These are phyloP conservation scores for Dissophora ornata DNA, from an alignment of 192 early-diverging fungal genomes.

Conservation along the genomic window DNA sequence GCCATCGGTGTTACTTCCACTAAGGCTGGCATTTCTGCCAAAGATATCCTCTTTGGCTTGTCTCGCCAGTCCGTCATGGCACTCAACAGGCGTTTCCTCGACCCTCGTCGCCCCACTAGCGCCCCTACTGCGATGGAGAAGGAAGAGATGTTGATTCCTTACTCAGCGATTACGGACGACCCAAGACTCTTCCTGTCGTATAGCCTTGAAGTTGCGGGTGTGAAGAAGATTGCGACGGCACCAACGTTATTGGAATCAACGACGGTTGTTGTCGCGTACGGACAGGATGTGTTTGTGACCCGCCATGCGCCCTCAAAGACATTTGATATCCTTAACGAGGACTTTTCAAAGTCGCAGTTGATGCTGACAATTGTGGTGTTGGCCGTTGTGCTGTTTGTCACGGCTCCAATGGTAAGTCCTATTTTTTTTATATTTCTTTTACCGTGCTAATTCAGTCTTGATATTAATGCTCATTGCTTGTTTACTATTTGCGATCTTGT, in stretches of 20 bases:
- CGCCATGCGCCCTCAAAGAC: constrained; percentile 85
- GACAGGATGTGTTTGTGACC: constrained; percentile 91
- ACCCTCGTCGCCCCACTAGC: constrained; percentile 81
- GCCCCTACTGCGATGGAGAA: constrained; percentile 83
- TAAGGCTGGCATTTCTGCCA: constrained; percentile 83
- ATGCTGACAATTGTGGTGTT: constrained; percentile 86
- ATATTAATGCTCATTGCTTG: neutral
- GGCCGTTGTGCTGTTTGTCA: constrained; percentile 76
- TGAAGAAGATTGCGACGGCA: constrained; percentile 73
- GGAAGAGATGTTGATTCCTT: constrained; percentile 88
- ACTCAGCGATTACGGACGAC: constrained; percentile 80
- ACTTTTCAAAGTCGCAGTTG: constrained; percentile 90
- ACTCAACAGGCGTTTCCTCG: constrained; percentile 78
- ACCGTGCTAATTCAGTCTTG: neutral
- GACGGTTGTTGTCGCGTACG: constrained; percentile 87
- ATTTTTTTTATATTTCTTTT: neutral
- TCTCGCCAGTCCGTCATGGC: constrained; percentile 57
- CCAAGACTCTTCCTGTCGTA: constrained; percentile 84
- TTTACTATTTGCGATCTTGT: constrained; percentile 1
- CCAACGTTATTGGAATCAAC: constrained; percentile 94
- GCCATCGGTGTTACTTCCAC: constrained; percentile 90
- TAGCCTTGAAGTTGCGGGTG: constrained; percentile 70
- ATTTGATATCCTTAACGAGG: constrained; percentile 94
- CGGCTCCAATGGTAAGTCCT: constrained; percentile 75
- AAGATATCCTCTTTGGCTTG: constrained; percentile 78